Base-by-base conservation (phyloP, 257 asterid genomes). In the Solanum megistacrolobum region DNA sequence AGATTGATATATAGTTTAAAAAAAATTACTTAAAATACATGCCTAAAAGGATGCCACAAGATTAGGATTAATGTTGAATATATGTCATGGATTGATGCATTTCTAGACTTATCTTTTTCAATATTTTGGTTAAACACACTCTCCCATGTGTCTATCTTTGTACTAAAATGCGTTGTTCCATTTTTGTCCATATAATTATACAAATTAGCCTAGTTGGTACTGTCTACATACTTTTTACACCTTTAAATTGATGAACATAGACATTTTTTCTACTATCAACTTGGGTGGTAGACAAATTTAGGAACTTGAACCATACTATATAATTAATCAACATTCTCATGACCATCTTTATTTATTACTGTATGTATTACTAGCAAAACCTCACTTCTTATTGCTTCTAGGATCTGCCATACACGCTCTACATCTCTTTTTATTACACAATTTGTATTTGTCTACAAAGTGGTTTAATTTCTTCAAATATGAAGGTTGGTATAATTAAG, bases 321-420 rank as follows among this genome's bases (percentile, higher is more conserved):
- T 18, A 55, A 18, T 55, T 55, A 18, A 55, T 52, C 9, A 52
- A 55, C n/a, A 55, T 18, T 55, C 65, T 55, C 65, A 18, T 55
- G 65, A 2, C n/a, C n/a, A 55, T 55, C 65, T 55, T 55, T 55
- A 55, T 55, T 55, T 55, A 55, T 55, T 55, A 18, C 65, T 55
- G n/a, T 55, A 55, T 55, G 65, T 55, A 55, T 18, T 18, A 2
- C 65, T 55, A 87, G 94, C 92, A 92, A 88, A 90, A 89, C 92
- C 23, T 92, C 89, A 91, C 88, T 87, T 90, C 92, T 92, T 91
- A 90, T 92, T 94, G 97, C 92, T 93, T 89, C 92, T 91, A 91
- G 91, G 91, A 90, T 91, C 92, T 90, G 87, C 12, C 23, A 89
- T 11, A 39, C n/a, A 52, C 43, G 9, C 39, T 25, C 7, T 46